Conservation (phyloP, 495 filamentous ascomycete genomes). For the Trichoderma parareesei region DNA sequence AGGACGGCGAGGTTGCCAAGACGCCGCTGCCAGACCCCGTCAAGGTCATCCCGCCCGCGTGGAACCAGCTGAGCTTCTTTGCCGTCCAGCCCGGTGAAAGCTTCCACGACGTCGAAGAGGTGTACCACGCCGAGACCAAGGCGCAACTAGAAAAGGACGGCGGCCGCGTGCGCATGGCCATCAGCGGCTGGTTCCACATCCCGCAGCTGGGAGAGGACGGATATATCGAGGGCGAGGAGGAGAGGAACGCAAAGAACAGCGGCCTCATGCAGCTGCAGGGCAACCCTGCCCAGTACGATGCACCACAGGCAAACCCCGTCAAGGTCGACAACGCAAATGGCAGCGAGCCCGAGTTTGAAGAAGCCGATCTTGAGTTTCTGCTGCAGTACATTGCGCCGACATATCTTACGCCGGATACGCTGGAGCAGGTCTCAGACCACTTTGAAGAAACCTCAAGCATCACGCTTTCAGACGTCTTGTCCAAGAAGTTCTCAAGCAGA, state of each 20-base stretch:
- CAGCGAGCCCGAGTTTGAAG: conserved; percentile 49
- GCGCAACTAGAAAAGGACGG: conserved; percentile 51
- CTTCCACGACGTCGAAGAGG: conserved; percentile 98
- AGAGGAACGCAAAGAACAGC: conserved; percentile 77
- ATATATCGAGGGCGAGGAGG: conserved; percentile 80
- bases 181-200: conserved; percentile 99
- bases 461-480: conserved; percentile 67
- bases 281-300: conserved; percentile 79
- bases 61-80: conserved; percentile 97
- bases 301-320: conserved; percentile 56
- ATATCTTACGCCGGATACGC: conserved; percentile 89
- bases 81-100: conserved; percentile 94
- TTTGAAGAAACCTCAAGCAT: conserved; percentile 80
- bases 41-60: conserved; percentile 82
- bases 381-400: conserved; percentile 80
- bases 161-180: conserved; percentile 83
- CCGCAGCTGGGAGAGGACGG: conserved; percentile 94
- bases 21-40: conserved; percentile 67
- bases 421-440: conserved; percentile 67
- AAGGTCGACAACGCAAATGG: conserved; percentile 38
- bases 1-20: conserved; percentile 60
- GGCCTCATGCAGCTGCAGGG: conserved; percentile 85
- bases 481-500: conserved; percentile 60
- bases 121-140: conserved; percentile 58
- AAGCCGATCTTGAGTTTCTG: conserved; percentile 74